Evolutionary conservation across 345 rosid genomes (phyloP).

Genomic region (Rhizophora mangle): DNA sequence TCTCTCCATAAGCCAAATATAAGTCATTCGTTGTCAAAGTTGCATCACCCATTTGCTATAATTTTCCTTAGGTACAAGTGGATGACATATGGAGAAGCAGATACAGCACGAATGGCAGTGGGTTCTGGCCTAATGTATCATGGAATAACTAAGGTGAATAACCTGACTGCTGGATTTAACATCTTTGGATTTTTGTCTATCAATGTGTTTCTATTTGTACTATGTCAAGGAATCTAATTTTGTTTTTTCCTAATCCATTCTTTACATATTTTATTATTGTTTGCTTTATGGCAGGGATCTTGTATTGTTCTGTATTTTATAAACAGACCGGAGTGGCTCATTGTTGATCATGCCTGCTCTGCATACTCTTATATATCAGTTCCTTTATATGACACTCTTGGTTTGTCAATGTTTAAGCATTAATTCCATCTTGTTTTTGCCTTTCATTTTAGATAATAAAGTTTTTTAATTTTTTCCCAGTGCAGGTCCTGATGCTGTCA

Average conservation of each 20-base stretch:
- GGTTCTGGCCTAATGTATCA: conserved; percentile 79
- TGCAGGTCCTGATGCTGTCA: too few species aligned
- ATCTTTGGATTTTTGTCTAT: background rate
- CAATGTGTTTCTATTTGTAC: background rate
- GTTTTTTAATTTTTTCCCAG: too few species aligned
- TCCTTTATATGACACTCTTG: conserved; percentile 97
- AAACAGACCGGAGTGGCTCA: conserved; percentile 90
- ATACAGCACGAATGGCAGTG: conserved; percentile 71
- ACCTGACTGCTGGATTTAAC: background rate
- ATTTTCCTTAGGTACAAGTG: conserved; percentile 62
- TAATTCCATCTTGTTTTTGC: too few species aligned
- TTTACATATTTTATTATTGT: conserved; percentile 16
- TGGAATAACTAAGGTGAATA: conserved; percentile 61
- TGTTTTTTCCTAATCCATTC: conserved; percentile 6
- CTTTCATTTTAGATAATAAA: too few species aligned
- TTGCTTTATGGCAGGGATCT: conserved; percentile 54
- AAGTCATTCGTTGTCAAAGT: conserved; percentile 14
- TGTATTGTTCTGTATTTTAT: conserved; percentile 78
- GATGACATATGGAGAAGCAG: conserved; percentile 96
- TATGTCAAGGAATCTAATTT: background rate
- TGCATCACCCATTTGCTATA: conserved; percentile 5
- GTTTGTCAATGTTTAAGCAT: too few species aligned
- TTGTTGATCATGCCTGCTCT: conserved; percentile 93
- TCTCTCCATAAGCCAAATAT: conserved; percentile 2
- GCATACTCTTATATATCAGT: conserved; percentile 82